Conservation (phyloP, 192 early-diverging fungal genomes). For the Entophlyctis helioformis region DNA sequence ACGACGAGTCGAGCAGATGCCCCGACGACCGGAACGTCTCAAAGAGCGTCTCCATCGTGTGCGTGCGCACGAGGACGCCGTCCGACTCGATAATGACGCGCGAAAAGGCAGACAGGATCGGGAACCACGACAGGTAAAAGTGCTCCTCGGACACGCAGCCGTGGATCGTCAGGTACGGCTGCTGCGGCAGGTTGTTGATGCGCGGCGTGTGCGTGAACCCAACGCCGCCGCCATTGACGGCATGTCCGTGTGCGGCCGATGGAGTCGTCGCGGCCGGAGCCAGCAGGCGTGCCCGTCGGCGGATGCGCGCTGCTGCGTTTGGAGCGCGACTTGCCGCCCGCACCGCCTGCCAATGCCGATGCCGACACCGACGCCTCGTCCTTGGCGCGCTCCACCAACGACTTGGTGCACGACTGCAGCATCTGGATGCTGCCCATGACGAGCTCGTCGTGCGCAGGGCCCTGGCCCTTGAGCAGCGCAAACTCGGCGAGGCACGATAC, state of each 20-base stretch:
- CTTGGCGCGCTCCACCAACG: conserved; percentile 17
- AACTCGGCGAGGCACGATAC: conserved; percentile 37
- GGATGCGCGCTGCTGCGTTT: too few relatives aligned
- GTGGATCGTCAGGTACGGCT: conserved; percentile 23
- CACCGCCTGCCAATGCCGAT: neutral
- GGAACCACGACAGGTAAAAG: conserved; percentile 45
- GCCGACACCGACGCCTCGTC: conserved; percentile 10
- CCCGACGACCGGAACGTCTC: conserved; percentile 27
- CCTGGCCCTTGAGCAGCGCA: conserved; percentile 23
- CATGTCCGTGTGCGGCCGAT: neutral
- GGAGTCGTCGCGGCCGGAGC: neutral
- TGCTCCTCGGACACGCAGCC: conserved; percentile 40
- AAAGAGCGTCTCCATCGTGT: conserved; percentile 31
- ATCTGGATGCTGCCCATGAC: conserved; percentile 32
- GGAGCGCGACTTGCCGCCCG: neutral
- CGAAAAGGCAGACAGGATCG: conserved; percentile 40
- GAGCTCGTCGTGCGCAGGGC: conserved; percentile 27
- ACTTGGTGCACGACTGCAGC: conserved; percentile 30
- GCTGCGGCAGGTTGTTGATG: conserved; percentile 8
- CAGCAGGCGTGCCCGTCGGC: too few relatives aligned
- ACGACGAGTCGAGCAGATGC: conserved; percentile 29
- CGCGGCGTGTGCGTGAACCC: conserved; percentile 2
- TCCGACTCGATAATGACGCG: conserved; percentile 34
- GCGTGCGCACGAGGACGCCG: conserved; percentile 20
- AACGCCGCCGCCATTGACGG: too few relatives aligned